A percentile compares a stretch with the other conserved stretches of the same genome.
phyloP scores from a whole-genome alignment of 75 land plant genomes.

The Cupressus sempervirens region DNA sequence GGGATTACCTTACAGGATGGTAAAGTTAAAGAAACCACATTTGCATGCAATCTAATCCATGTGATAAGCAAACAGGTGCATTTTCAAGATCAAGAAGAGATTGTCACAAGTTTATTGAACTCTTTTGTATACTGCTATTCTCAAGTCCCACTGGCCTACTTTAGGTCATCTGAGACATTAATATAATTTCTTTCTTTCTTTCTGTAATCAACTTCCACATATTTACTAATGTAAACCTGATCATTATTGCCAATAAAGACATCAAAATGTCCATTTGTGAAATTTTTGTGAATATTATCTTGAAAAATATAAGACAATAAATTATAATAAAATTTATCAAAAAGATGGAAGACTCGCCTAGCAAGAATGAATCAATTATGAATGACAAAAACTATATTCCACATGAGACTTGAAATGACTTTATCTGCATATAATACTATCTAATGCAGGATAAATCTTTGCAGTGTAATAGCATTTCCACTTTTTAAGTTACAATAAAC shows the following conservation, averaged over 20 bases:
- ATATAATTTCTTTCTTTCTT: too few relatives aligned
- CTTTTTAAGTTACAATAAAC: neutral
- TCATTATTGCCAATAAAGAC: neutral
- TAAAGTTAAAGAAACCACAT: neutral
- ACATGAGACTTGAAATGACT: neutral
- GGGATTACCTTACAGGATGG: neutral
- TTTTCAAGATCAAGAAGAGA: neutral
- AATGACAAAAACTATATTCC: neutral
- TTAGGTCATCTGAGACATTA: too few relatives aligned
- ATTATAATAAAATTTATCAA: neutral
- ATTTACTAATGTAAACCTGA: neutral
- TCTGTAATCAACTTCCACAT: neutral
- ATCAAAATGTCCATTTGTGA: neutral
- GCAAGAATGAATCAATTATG: neutral
- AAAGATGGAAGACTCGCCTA: neutral
- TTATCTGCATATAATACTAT: neutral
- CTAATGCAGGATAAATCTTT: neutral
- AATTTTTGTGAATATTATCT: neutral
- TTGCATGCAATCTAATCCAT: neutral
- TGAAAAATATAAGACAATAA: neutral
- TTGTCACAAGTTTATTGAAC: neutral
- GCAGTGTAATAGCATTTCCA: neutral
- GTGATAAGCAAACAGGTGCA: neutral
- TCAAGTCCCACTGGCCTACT: too few relatives aligned
- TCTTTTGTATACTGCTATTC: neutral